Percentiles rank a stretch among this genome's conserved stretches.
These are phyloP conservation scores for Phaseolus coccineus DNA, from an alignment of 331 rosid genomes.

Conservation along the genomic window DNA sequence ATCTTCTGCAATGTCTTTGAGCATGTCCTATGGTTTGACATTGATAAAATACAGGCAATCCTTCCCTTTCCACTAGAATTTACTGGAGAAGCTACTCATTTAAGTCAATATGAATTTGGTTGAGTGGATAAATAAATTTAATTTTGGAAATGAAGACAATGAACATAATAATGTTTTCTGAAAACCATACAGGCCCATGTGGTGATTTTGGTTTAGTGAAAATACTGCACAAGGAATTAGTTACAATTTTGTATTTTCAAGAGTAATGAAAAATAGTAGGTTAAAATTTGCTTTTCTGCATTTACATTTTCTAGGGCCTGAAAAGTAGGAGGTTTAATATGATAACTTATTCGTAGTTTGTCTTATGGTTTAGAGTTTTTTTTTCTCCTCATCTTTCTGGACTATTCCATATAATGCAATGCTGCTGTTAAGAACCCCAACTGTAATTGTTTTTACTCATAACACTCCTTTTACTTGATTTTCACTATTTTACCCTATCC, in stretches of 20 bases:
- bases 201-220: neutral
- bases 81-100: no score
- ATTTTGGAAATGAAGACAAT: neutral
- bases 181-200: neutral
- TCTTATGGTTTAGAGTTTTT: neutral
- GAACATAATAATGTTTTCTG: neutral
- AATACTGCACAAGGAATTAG: neutral
- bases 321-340: neutral
- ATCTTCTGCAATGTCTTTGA: no score
- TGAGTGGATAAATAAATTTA: neutral
- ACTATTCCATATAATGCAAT: conserved; percentile 7
- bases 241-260: neutral
- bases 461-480: conserved; percentile 29
- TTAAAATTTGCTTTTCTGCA: neutral
- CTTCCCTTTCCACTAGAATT: no score
- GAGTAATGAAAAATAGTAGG: neutral
- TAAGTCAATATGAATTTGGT: no score
- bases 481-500: conserved; percentile 27
- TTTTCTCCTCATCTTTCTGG: neutral
- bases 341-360: conserved; percentile 11
- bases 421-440: neutral
- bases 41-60: no score
- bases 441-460: conserved; percentile 6
- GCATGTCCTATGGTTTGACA: no score
- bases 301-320: neutral